Evolutionary conservation across 2,329 filamentous ascomycete genomes (phyloP), one percentile per base, ranked within the genome.

Genomic region (Tolypocladium inflatum): DNA sequence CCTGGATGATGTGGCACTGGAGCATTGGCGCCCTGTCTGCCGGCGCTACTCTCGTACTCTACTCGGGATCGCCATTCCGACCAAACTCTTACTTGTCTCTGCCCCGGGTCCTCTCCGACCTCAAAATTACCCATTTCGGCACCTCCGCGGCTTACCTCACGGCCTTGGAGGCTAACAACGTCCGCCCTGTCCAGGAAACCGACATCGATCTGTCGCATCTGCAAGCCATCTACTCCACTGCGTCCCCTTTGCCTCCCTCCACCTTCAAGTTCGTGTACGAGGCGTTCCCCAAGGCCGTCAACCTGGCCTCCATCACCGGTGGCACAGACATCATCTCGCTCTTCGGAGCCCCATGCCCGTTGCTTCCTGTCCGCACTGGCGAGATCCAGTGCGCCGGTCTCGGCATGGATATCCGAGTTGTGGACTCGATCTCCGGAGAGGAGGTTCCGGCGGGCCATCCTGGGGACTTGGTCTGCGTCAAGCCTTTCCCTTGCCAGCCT

Each of bases 1-100:
- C 91, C 0, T 97, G 92, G 94, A 97, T 99, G 92, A 97, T 97
- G 93, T 97, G 92, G 91, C 93, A 97, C 71, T 97, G 93, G 92
- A 86, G 92, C 45, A 83, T 97, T 23, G 93, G 90, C 1, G 90
- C 87, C 7, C 84, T 97, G 4, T 89, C 92, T 11, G 86, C 85
- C 37, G 93, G 93, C 56, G 83, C 89, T 13, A 93, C 90, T 0
- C 78, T 97, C 15, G 81, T 97, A 23, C 80, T 97, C 4, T 99
- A 97, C 73, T 90, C 96, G 56, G 94, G 94, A 54, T 96, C 90
- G 0, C 94, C 94, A 0, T 97, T 97, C 77, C 81, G 82, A 54
- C 89, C 89, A 0, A 79, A 88, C 58, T 89, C 89, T 55, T 83
- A 93, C 67, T 80, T 94, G 58, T 91, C 91, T 11, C 86, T 99